A percentile compares a stretch with the other conserved stretches of the same genome.
phyloP scores from a whole-genome alignment of 2,329 filamentous ascomycete genomes.

The Pyrenochaeta sp. region DNA sequence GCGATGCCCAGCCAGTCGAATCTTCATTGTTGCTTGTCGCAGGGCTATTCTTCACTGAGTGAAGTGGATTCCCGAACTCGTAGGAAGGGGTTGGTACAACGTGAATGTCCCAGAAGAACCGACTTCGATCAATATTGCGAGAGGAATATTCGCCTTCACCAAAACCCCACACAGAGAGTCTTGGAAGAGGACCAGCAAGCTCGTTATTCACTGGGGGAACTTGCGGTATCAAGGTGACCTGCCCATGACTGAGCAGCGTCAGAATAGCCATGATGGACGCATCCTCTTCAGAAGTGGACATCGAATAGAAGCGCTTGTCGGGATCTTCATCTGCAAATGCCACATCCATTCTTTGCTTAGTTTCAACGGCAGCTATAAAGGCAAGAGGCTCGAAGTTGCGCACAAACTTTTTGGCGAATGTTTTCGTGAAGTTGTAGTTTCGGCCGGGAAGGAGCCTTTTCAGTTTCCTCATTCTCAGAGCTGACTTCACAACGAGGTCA shows the following conservation, averaged over 20 bases:
- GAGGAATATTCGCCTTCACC: conserved; percentile 75
- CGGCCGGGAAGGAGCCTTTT: conserved; percentile 63
- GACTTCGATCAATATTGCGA: conserved; percentile 70
- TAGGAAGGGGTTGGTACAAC: conserved; percentile 67
- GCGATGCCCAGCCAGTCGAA: conserved; percentile 20
- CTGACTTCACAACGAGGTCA: conserved; percentile 59
- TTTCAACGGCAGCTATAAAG: conserved; percentile 62
- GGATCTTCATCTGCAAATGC: conserved; percentile 52
- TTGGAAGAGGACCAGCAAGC: conserved; percentile 49
- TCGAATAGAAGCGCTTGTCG: conserved; percentile 42
- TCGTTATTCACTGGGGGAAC: conserved; percentile 64
- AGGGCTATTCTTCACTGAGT: conserved; percentile 48
- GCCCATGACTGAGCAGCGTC: conserved; percentile 68
- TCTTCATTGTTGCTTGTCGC: conserved; percentile 11
- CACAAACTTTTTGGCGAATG: conserved; percentile 64
- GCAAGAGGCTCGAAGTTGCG: conserved; percentile 56
- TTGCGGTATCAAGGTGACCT: conserved; percentile 61
- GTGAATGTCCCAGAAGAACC: conserved; percentile 69
- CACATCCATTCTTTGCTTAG: conserved; percentile 67
- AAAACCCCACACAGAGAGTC: conserved; percentile 69
- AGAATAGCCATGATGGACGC: conserved; percentile 71
- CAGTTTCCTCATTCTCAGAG: conserved; percentile 68
- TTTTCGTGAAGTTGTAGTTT: conserved; percentile 69
- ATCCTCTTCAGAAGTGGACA: conserved; percentile 67
- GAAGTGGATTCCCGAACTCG: conserved; percentile 62